phyloP scores from a whole-genome alignment of 78 protist genomes.

The Corallochytrium limacisporum region DNA sequence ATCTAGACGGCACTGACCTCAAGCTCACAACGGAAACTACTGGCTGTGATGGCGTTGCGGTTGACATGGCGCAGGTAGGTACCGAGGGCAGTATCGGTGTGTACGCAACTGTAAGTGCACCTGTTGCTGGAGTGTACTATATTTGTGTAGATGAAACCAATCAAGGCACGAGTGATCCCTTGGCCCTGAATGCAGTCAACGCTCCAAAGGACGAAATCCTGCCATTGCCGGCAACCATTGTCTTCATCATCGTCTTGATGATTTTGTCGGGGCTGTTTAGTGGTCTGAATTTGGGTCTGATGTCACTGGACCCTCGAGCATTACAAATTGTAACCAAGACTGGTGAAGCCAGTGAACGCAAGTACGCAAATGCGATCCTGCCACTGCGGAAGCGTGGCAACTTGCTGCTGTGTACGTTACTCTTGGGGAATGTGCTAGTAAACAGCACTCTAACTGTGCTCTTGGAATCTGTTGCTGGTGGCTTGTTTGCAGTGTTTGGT shows the following conservation, averaged over 20 bases:
- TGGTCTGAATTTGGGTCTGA: conserved; percentile 75
- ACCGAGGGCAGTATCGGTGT: too few species aligned
- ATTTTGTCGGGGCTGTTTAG: conserved; percentile 58
- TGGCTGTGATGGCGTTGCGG: too few species aligned
- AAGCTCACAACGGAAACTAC: too few species aligned
- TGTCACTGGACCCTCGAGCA: conserved; percentile 52
- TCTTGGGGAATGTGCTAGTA: conserved; percentile 82
- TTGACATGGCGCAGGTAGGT: too few species aligned
- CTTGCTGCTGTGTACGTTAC: conserved; percentile 79
- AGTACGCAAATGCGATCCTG: conserved; percentile 45
- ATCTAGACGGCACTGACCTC: too few species aligned
- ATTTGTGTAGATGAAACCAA: too few species aligned
- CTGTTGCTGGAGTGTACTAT: too few species aligned
- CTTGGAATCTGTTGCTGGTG: conserved; percentile 47
- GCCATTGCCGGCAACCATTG: neutral
- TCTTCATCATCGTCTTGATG: conserved; percentile 28
- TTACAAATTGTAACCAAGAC: conserved; percentile 43
- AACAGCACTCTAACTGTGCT: conserved; percentile 65
- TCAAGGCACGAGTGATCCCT: too few species aligned
- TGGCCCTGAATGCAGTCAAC: too few species aligned
- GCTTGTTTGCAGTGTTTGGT: conserved; percentile 47
- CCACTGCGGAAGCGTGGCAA: conserved; percentile 77
- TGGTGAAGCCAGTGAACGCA: conserved; percentile 26
- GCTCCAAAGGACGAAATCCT: too few species aligned
- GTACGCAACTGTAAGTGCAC: too few species aligned